Conservation (phyloP, 2,329 filamentous ascomycete genomes). For the Fusarium dimerum region DNA sequence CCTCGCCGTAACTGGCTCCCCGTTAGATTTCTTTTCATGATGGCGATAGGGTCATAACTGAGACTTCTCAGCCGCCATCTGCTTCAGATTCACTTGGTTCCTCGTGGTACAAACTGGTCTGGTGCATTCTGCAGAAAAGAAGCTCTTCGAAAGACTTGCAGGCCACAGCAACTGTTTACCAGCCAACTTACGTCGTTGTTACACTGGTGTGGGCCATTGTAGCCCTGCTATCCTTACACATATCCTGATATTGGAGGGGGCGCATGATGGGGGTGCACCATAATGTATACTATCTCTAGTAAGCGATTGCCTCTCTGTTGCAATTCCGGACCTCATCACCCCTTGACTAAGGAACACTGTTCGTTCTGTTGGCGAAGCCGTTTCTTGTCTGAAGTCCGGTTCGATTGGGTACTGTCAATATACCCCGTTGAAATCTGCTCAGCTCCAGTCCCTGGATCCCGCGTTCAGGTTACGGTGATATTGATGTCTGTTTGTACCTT, state of each 20-base stretch:
- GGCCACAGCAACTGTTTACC: too few species aligned
- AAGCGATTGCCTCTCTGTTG: too few species aligned
- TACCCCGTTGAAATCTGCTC: background rate
- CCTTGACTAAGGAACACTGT: too few species aligned
- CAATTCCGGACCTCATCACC: too few species aligned
- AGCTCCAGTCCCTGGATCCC: background rate
- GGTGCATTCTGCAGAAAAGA: background rate
- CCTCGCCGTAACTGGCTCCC: background rate
- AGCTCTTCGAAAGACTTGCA: too few species aligned
- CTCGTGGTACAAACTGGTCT: conserved; percentile 11
- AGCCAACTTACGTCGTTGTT: too few species aligned
- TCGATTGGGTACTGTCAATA: background rate
- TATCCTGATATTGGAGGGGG: too few species aligned
- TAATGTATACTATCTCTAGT: too few species aligned
- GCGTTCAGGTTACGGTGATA: background rate
- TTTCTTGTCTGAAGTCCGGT: background rate
- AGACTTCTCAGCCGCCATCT: conserved; percentile 13
- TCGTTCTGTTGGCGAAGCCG: background rate
- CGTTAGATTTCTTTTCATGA: conserved; percentile 2
- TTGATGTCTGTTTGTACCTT: background rate
- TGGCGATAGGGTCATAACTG: conserved; percentile 14
- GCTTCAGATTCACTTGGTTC: background rate
- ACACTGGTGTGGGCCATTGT: too few species aligned
- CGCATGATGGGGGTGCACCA: too few species aligned
- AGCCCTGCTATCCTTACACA: too few species aligned